Percentiles rank a stretch among this genome's conserved stretches.
Evolutionary conservation across 148 eudicot genomes (phyloP).

Genomic region (Oxyria digyna): DNA sequence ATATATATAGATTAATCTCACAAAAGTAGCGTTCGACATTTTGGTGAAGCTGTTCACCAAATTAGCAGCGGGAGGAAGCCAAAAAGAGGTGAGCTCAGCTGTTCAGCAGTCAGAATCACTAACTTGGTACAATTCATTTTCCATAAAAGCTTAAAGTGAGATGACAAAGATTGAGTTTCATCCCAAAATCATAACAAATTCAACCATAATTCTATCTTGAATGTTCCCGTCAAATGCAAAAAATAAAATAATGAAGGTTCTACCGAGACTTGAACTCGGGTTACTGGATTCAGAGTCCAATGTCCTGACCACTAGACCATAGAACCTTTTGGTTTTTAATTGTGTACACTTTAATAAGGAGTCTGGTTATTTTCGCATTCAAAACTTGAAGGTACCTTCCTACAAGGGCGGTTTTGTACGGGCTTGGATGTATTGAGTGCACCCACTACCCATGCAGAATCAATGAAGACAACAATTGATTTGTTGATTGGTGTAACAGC

Average conservation of each 20-base stretch:
- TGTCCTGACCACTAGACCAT: constrained; percentile 2
- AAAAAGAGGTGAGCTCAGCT: not conserved
- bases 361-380: too few species aligned
- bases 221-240: too few species aligned
- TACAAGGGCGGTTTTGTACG: too few species aligned
- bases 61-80: not conserved
- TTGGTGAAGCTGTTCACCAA: constrained; percentile 6
- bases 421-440: too few species aligned
- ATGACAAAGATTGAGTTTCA: not conserved
- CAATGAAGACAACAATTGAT: too few species aligned
- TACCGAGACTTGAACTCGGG: constrained; percentile 2
- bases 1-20: too few species aligned
- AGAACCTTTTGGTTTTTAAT: too few species aligned
- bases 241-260: not conserved
- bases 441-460: too few species aligned
- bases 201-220: not conserved
- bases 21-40: not conserved
- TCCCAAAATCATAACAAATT: not conserved
- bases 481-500: too few species aligned
- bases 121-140: not conserved
- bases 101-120: not conserved
- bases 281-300: constrained; percentile 4
- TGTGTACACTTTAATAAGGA: too few species aligned
- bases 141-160: not conserved
- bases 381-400: too few species aligned